A percentile compares a stretch with the other conserved stretches of the same genome.
These are phyloP conservation scores for Fonsecaea multimorphosa DNA, from an alignment of 2,329 filamentous ascomycete species.

Conservation along the genomic window DNA sequence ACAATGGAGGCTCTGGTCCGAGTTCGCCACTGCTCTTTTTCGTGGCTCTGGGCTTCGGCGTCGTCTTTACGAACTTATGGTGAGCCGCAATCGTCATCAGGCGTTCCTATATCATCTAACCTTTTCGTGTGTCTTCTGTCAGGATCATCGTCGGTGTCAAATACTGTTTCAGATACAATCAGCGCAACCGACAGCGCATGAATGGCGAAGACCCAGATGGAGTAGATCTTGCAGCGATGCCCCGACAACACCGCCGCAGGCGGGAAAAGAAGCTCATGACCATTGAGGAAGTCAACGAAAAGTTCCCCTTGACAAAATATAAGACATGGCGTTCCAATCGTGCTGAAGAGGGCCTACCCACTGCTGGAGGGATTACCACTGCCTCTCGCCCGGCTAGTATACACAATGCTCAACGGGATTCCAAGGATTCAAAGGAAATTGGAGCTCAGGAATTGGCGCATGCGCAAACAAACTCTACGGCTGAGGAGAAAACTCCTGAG, in stretches of 20 bases:
- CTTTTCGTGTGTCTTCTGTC: slow-evolving; percentile 18
- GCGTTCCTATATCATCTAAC: neutral
- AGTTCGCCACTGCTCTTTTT: slow-evolving; percentile 86
- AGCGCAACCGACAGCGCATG: slow-evolving; percentile 81
- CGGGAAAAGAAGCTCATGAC: slow-evolving; percentile 99
- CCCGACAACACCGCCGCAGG: slow-evolving; percentile 80
- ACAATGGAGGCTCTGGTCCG: slow-evolving; percentile 54
- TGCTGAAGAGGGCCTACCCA: slow-evolving; percentile 81
- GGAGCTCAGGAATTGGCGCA: slow-evolving; percentile 28
- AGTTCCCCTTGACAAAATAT: slow-evolving; percentile 95
- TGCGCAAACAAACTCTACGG: slow-evolving; percentile 21
- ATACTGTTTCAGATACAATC: slow-evolving; percentile 98
- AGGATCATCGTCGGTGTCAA: slow-evolving; percentile 99
- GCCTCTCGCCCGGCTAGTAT: slow-evolving; percentile 69
- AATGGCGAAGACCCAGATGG: slow-evolving; percentile 81
- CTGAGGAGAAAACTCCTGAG: slow-evolving; percentile 27
- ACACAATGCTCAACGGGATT: slow-evolving; percentile 55
- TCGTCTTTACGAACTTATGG: slow-evolving; percentile 99
- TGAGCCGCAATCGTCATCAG: slow-evolving; percentile 55
- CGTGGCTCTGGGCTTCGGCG: slow-evolving; percentile 92
- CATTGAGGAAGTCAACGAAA: slow-evolving; percentile 98
- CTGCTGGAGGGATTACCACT: slow-evolving; percentile 77
- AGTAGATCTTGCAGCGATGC: slow-evolving; percentile 85
- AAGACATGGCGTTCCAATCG: slow-evolving; percentile 89
- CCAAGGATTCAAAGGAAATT: slow-evolving; percentile 28